Conservation (phyloP, 179 eudicot species). For the Nepenthes alata region DNA sequence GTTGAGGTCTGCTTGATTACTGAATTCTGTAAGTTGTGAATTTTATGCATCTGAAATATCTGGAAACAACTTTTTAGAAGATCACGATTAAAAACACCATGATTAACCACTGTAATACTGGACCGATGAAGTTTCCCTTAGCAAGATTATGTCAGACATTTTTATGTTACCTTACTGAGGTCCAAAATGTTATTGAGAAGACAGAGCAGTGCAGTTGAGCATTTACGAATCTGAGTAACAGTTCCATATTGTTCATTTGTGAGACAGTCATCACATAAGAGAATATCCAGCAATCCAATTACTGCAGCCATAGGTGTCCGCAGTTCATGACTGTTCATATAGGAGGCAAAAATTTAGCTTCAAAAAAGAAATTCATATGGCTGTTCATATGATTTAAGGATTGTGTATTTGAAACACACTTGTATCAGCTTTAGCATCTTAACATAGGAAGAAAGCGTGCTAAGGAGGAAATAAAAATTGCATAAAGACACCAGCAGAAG, state of each 20-base stretch:
- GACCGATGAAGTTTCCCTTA: not conserved
- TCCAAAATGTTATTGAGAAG: constrained; percentile 95
- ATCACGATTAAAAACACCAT: no score
- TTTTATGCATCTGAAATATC: no score
- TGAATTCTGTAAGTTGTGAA: no score
- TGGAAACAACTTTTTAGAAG: no score
- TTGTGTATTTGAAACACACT: no score
- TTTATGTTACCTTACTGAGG: constrained; percentile 67
- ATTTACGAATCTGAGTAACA: constrained; percentile 80
- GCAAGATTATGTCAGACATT: not conserved
- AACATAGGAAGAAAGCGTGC: no score
- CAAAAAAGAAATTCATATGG: not conserved
- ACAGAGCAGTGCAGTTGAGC: constrained; percentile 84
- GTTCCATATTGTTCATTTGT: constrained; percentile 78
- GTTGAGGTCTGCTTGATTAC: no score
- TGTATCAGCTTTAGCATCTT: no score
- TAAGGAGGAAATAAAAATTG: no score
- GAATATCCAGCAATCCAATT: constrained; percentile 90
- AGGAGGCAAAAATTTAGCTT: constrained; percentile 1
- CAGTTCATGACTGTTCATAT: constrained; percentile 73
- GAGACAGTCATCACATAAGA: constrained; percentile 70
- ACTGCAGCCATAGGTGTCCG: constrained; percentile 99
- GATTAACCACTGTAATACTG: not conserved
- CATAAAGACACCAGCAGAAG: not conserved
- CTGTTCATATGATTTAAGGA: no score